A percentile compares a stretch with the other conserved stretches of the same genome.
These are phyloP conservation scores for Colletotrichum sp. DNA, from an alignment of 2,329 filamentous ascomycete species.

Conservation along the genomic window DNA sequence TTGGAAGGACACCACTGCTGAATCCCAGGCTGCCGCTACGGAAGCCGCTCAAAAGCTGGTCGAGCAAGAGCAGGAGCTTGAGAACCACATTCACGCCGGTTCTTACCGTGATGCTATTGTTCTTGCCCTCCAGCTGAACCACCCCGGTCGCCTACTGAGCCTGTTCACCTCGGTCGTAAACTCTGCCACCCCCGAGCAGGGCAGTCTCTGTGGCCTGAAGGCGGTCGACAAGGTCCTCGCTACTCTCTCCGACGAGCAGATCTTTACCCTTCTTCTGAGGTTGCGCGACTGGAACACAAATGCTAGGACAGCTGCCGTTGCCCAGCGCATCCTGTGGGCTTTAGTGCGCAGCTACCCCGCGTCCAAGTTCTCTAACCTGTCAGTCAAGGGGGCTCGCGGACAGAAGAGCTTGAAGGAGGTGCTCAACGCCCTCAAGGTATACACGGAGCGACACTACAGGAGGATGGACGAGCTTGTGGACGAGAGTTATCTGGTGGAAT, in stretches of 20 bases:
- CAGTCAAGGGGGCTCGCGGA: conserved; percentile 60
- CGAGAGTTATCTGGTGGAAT: conserved; percentile 93
- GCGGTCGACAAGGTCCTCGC: conserved; percentile 85
- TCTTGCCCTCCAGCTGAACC: conserved; percentile 90
- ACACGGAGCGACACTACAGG: conserved; percentile 92
- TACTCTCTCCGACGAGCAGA: conserved; percentile 81
- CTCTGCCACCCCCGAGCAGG: conserved; percentile 61
- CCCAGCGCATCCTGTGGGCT: conserved; percentile 83
- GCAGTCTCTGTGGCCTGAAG: conserved; percentile 66
- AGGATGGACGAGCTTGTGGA: conserved; percentile 89
- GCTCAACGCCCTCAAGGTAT: conserved; percentile 83
- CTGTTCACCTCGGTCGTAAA: conserved; percentile 84
- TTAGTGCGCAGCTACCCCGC: conserved; percentile 83
- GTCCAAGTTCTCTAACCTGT: conserved; percentile 74
- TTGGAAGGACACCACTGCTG: conserved; percentile 89
- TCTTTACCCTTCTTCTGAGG: conserved; percentile 81
- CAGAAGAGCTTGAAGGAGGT: conserved; percentile 81
- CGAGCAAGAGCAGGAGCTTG: conserved; percentile 91
- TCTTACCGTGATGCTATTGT: conserved; percentile 94
- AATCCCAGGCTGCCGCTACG: conserved; percentile 77
- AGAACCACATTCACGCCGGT: conserved; percentile 88
- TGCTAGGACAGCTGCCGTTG: conserved; percentile 81
- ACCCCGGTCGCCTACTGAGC: conserved; percentile 83
- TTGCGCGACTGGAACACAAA: conserved; percentile 98
- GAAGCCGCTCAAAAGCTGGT: conserved; percentile 79